Evolutionary conservation across 2,329 filamentous ascomycete genomes (phyloP).

Genomic region (Ceratocystiopsis minuta): DNA sequence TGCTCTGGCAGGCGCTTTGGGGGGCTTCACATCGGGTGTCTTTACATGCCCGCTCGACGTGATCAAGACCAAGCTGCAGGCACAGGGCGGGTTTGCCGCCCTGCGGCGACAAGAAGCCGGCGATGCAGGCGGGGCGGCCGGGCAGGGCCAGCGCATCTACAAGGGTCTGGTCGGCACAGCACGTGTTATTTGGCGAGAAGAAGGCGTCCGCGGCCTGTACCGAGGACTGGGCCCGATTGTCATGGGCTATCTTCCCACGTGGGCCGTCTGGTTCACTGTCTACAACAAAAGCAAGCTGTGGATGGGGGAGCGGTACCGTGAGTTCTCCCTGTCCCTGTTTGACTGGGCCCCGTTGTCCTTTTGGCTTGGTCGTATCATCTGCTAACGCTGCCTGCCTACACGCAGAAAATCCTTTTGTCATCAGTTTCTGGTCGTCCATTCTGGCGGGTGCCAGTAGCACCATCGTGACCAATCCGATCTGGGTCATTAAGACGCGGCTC

Average conservation of each 20-base stretch:
- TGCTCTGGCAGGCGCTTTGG: constrained; percentile 70
- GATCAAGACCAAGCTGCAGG: constrained; percentile 96
- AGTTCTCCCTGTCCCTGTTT: neutral
- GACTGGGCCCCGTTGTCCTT: neutral
- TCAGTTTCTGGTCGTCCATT: constrained; percentile 79
- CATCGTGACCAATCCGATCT: constrained; percentile 89
- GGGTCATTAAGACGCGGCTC: constrained; percentile 95
- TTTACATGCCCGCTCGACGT: constrained; percentile 96
- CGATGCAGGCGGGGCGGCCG: neutral
- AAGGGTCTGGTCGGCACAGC: constrained; percentile 77
- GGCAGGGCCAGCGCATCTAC: constrained; percentile 40
- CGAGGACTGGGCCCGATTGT: constrained; percentile 87
- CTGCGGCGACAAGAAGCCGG: constrained; percentile 19
- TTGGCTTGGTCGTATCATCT: too few relatives aligned
- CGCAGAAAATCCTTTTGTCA: constrained; percentile 54
- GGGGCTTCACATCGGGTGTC: constrained; percentile 81
- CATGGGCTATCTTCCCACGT: constrained; percentile 87
- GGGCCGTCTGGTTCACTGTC: constrained; percentile 95
- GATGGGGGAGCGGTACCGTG: constrained; percentile 3
- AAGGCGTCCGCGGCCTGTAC: constrained; percentile 81
- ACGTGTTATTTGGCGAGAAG: constrained; percentile 67
- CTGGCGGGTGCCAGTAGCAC: constrained; percentile 85
- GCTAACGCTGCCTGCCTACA: neutral
- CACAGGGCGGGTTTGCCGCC: constrained; percentile 65
- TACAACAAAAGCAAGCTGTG: constrained; percentile 20